Evolutionary conservation across 2,329 filamentous ascomycete species (phyloP), one percentile per base, ranked within the genome.

Genomic region (Arachnopeziza araneosa): DNA sequence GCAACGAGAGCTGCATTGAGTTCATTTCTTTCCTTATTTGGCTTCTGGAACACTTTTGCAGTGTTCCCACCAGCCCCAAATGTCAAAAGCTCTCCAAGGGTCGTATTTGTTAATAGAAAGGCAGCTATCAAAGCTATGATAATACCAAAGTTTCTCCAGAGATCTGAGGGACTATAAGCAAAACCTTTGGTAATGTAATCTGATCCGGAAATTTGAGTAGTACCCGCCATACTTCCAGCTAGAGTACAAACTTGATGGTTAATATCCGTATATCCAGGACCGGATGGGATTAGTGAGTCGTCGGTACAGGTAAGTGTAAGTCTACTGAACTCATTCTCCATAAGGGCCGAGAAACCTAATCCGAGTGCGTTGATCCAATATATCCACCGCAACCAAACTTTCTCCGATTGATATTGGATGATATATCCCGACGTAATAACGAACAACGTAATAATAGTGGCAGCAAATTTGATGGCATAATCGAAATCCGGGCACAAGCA

Each of bases 91-190:
- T 96, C 92, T 69, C 91, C 92, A 0, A 93, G 80, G 19, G 90
- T 80, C 49, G 91, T 87, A 65, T 96, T 93, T 60, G 90, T 75
- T 12, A 83, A 74, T 2, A 96, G 78, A 76, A 96, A 96, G 61
- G 85, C 85, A 50, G 88, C 74, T 57, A 96, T 90, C 63, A 96
- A 82, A 1, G 80, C 85, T 12, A 92, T 71, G 62, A 96, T 86
- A 64, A 96, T 95, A 1, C 89, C 90, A 72, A 89, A 90, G 74
- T 95, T 92, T 50, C 90, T 82, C 91, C 91, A 96, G 0, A 95
- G 78, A 56, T 93, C 83, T 0, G 77, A 75, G 0, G 82, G 80
- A 14, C 77, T 72, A 75, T 93, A 96, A 0, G 81, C 80, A 72
- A 90, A 96, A 0, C 80, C 84, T 23, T 84, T 74, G 0, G 81